These are phyloP conservation scores for Pholiota microspora DNA, from an alignment of 768 basidiomycete genomes.

Conservation along the genomic window DNA sequence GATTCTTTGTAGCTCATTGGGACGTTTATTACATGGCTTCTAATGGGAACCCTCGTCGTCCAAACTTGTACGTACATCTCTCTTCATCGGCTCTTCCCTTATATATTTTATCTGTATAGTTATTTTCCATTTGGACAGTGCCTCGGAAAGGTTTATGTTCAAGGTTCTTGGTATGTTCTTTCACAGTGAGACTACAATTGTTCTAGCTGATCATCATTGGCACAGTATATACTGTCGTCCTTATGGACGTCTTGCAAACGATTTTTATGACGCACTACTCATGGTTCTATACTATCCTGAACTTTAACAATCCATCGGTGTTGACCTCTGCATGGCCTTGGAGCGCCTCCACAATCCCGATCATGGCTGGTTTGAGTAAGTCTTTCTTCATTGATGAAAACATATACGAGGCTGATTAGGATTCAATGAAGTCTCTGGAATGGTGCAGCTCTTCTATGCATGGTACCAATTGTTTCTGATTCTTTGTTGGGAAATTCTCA, in stretches of 20 bases:
- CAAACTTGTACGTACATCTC: background rate
- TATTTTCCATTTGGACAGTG: background rate
- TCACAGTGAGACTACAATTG: background rate
- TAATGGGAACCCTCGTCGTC: background rate
- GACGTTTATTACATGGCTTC: background rate
- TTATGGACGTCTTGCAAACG: background rate
- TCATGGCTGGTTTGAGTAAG: background rate
- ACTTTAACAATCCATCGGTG: background rate
- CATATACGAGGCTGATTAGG: background rate
- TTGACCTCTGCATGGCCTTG: background rate
- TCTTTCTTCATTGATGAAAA: background rate
- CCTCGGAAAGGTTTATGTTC: background rate
- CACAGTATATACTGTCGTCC: background rate
- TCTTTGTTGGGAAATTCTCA: background rate
- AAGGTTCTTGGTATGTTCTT: background rate
- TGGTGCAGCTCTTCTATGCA: background rate
- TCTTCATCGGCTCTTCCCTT: background rate
- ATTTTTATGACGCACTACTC: background rate
- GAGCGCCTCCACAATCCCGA: background rate
- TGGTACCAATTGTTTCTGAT: background rate
- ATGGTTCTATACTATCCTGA: background rate
- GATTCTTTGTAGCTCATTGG: background rate
- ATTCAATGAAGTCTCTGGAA: background rate
- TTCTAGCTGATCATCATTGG: background rate
- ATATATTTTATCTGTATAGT: background rate